phyloP scores from a whole-genome alignment of 106 monocot species.

The Amphibolis antarctica region DNA sequence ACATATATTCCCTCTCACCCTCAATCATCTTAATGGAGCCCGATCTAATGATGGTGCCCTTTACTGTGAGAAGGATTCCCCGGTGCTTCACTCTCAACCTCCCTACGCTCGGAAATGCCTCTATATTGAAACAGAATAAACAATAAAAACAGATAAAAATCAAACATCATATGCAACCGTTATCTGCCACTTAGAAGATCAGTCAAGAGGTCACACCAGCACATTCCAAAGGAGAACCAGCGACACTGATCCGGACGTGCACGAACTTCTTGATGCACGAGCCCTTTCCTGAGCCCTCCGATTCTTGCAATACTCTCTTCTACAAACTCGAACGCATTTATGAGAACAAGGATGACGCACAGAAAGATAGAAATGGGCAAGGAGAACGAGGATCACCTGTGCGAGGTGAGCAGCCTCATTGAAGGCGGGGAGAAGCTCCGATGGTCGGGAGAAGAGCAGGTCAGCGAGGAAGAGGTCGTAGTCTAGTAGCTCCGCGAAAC shows the following conservation, averaged over 20 bases:
- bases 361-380: no score
- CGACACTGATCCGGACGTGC: slow-evolving; percentile 66
- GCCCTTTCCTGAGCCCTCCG: slow-evolving; percentile 18
- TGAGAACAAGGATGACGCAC: no score
- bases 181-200: background rate
- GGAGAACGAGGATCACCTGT: slow-evolving; percentile 25
- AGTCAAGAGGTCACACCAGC: slow-evolving; percentile 41
- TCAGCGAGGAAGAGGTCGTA: slow-evolving; percentile 53
- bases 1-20: slow-evolving; percentile 70
- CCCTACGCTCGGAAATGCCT: slow-evolving; percentile 84
- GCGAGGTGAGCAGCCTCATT: slow-evolving; percentile 49
- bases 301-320: slow-evolving; percentile 33
- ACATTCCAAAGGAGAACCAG: slow-evolving; percentile 75
- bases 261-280: slow-evolving; percentile 45
- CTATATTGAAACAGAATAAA: slow-evolving; percentile 15
- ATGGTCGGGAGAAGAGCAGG: slow-evolving; percentile 49
- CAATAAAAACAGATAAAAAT: background rate
- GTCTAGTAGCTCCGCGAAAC: slow-evolving; percentile 81
- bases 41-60: slow-evolving; percentile 83
- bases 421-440: slow-evolving; percentile 44
- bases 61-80: slow-evolving; percentile 69
- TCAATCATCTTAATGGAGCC: slow-evolving; percentile 94
- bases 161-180: background rate
- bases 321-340: slow-evolving; percentile 13
- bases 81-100: slow-evolving; percentile 75